phyloP scores from a whole-genome alignment of 75 land plant genomes.

The Selaginella tamariscina region DNA sequence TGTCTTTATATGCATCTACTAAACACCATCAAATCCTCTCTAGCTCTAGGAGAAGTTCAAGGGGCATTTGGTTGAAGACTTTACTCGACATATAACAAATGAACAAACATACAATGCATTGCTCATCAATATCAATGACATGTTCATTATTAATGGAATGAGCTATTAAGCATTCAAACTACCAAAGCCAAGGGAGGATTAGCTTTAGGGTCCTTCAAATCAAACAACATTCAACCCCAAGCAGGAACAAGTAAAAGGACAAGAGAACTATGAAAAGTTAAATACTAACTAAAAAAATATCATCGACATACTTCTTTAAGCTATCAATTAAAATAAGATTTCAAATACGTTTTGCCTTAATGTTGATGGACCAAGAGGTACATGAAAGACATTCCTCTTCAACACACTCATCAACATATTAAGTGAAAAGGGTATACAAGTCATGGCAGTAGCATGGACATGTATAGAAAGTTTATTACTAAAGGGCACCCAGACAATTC shows the following conservation, averaged over 20 bases:
- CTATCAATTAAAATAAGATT: neutral
- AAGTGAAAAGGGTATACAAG: no score
- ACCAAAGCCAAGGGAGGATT: no score
- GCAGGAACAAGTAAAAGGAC: neutral
- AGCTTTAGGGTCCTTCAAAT: neutral
- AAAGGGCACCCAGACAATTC: neutral
- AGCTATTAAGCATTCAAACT: no score
- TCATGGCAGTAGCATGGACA: no score
- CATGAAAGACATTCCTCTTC: neutral
- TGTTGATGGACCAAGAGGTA: neutral
- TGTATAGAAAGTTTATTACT: no score
- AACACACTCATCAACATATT: no score
- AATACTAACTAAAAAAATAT: neutral
- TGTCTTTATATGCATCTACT: neutral
- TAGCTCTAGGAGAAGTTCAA: no score
- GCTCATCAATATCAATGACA: no score
- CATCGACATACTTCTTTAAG: neutral
- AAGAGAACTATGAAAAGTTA: neutral
- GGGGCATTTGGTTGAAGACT: neutral
- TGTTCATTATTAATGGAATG: no score
- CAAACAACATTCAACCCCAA: neutral
- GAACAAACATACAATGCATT: neutral
- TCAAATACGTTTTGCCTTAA: no score
- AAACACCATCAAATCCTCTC: neutral
- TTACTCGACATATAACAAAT: neutral